Evolutionary conservation across 495 filamentous ascomycete species (phyloP).

Genomic region (Penicillium egyptiacum): DNA sequence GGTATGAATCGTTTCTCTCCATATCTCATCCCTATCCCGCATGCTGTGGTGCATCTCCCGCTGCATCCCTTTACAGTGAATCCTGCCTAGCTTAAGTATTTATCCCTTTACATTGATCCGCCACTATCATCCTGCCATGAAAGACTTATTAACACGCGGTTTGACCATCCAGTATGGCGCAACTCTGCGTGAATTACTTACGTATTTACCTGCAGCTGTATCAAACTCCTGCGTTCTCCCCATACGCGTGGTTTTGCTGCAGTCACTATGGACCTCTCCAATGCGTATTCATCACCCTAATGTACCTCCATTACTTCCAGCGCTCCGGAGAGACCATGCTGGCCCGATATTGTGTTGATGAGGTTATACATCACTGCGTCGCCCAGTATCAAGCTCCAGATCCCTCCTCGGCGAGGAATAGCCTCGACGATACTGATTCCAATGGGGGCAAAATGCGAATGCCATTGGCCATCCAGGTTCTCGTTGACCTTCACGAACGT

Average conservation of each 20-base stretch:
- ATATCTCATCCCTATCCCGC: background rate
- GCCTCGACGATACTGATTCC: background rate
- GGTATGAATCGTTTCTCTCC: background rate
- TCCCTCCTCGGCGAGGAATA: background rate
- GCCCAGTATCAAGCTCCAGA: background rate
- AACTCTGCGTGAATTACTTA: background rate
- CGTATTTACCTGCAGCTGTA: background rate
- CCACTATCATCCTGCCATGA: background rate
- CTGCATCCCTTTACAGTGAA: too few species aligned
- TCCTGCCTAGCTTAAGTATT: background rate
- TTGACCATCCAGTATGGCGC: background rate
- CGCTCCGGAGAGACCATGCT: background rate
- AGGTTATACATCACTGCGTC: background rate
- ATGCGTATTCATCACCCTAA: background rate
- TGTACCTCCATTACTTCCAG: background rate
- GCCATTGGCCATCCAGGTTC: background rate
- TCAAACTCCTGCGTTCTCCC: background rate
- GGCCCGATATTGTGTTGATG: background rate
- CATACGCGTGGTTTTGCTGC: background rate
- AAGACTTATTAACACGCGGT: background rate
- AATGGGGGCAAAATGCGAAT: background rate
- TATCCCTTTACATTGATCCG: background rate
- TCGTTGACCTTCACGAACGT: background rate
- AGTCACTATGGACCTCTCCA: background rate
- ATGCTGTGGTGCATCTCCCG: background rate